phyloP scores from a whole-genome alignment of 441 rosid genomes.

The Pelargonium fulgidum region DNA sequence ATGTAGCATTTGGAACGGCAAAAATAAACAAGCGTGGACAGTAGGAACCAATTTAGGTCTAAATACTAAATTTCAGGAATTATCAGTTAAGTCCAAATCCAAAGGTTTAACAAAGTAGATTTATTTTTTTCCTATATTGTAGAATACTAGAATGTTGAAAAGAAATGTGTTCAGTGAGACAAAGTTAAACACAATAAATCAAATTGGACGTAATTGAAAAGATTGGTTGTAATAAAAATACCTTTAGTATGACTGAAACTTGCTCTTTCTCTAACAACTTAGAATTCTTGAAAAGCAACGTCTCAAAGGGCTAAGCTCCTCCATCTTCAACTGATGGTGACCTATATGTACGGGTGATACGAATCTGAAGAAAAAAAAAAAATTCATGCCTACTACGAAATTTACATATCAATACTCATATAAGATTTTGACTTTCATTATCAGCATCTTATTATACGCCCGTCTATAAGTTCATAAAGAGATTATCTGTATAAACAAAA shows the following conservation, averaged over 20 bases:
- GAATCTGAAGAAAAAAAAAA: conserved; percentile 44
- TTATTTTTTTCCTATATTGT: too few relatives aligned
- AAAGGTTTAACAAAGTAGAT: too few relatives aligned
- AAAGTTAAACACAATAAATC: too few relatives aligned
- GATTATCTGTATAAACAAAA: background rate
- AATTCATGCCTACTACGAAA: background rate
- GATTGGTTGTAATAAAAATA: too few relatives aligned
- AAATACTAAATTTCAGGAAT: too few relatives aligned
- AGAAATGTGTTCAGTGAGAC: too few relatives aligned
- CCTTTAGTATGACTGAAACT: background rate
- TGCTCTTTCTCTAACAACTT: background rate
- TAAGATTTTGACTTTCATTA: background rate
- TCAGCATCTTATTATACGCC: background rate
- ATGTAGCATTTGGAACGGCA: too few relatives aligned
- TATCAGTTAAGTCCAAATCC: too few relatives aligned
- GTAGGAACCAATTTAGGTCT: too few relatives aligned
- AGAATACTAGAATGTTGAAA: too few relatives aligned
- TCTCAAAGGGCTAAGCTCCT: conserved; percentile 12
- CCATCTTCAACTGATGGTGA: conserved; percentile 28
- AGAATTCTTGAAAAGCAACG: background rate
- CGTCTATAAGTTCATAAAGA: background rate
- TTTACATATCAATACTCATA: background rate
- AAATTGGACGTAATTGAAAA: too few relatives aligned
- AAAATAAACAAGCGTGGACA: too few relatives aligned
- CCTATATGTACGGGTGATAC: conserved; percentile 59